Evolutionary conservation across 2,329 filamentous ascomycete genomes (phyloP).

Genomic region (Epichloe glyceriae): DNA sequence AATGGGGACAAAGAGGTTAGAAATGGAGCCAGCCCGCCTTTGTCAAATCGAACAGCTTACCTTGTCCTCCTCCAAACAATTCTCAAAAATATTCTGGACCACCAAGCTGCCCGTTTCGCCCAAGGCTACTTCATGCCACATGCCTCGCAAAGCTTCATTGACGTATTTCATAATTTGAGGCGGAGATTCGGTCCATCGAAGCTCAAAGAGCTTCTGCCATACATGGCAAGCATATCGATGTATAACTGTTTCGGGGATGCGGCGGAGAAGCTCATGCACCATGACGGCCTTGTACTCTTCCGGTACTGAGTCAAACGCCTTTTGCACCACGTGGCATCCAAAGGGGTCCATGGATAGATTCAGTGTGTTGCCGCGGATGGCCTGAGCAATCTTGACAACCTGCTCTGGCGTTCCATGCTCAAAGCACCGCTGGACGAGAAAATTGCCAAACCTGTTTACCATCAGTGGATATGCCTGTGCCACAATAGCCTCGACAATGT

Average conservation of each 20-base stretch:
- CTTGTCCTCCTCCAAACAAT: constrained; percentile 97
- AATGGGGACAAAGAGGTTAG: not conserved
- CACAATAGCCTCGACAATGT: constrained; percentile 93
- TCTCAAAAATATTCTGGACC: constrained; percentile 99
- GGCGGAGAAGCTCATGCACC: constrained; percentile 92
- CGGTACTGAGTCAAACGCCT: constrained; percentile 93
- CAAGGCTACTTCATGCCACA: constrained; percentile 98
- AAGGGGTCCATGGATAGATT: constrained; percentile 97
- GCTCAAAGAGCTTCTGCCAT: constrained; percentile 98
- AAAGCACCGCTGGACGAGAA: constrained; percentile 95
- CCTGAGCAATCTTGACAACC: constrained; percentile 84
- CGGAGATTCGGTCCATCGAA: constrained; percentile 87
- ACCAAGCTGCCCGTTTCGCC: constrained; percentile 96
- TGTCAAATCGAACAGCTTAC: constrained; percentile 29
- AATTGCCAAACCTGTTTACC: constrained; percentile 98
- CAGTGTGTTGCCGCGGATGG: constrained; percentile 86
- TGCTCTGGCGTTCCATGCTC: constrained; percentile 94
- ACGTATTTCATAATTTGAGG: constrained; percentile 98
- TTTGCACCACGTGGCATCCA: constrained; percentile 95
- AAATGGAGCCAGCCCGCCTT: not conserved
- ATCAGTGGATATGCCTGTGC: constrained; percentile 89
- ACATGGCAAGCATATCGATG: constrained; percentile 98
- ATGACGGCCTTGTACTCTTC: constrained; percentile 97
- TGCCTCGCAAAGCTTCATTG: constrained; percentile 84
- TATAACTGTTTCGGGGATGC: constrained; percentile 94